Conservation (phyloP, 1,284 basidiomycete species). For the Fomitopsis betulina region DNA sequence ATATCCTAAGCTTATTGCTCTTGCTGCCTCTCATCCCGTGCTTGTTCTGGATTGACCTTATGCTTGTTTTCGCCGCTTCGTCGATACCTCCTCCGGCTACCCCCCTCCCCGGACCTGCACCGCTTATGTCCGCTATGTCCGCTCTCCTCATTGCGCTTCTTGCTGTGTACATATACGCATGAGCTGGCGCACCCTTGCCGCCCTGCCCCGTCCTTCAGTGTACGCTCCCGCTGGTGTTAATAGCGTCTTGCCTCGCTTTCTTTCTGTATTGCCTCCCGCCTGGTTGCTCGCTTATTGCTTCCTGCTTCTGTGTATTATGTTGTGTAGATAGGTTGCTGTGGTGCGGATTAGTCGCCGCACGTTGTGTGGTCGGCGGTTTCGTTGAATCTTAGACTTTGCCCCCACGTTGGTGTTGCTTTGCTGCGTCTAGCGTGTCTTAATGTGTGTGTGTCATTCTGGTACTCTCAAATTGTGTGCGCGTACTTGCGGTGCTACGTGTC, state of each 20-base stretch:
- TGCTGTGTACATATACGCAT: background rate
- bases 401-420: too few relatives aligned
- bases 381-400: background rate
- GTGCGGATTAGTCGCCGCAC: background rate
- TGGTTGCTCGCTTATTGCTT: background rate
- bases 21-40: background rate
- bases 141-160: slow-evolving; percentile 1
- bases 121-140: background rate
- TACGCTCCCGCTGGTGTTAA: background rate
- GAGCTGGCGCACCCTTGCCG: background rate
- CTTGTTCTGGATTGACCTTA: background rate
- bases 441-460: too few relatives aligned
- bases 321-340: background rate
- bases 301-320: background rate
- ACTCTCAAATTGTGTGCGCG: too few relatives aligned
- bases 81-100: background rate
- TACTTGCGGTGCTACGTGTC: too few relatives aligned
- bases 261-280: background rate
- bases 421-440: too few relatives aligned
- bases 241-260: background rate
- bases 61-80: background rate
- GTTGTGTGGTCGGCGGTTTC: background rate
- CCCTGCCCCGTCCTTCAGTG: background rate
- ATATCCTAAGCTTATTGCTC: background rate
- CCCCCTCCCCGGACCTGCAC: background rate